Conservation (phyloP, 106 monocot genomes). For the Dendrobium catenatum region DNA sequence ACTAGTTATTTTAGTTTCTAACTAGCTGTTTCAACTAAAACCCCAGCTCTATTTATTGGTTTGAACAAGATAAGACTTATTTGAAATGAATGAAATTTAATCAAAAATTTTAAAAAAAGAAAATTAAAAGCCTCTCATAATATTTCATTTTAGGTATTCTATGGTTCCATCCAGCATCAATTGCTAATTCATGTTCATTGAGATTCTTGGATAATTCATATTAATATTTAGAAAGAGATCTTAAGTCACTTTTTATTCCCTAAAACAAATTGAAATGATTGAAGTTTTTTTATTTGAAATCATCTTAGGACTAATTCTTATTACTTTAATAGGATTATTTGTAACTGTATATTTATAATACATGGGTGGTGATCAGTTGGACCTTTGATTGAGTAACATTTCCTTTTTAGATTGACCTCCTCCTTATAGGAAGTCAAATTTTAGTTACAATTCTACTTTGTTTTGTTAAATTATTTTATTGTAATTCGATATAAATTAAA, state of each 20-base stretch:
- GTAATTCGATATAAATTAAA: too few species aligned
- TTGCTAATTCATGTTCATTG: too few species aligned
- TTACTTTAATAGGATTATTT: not conserved
- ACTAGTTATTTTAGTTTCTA: conserved; percentile 5
- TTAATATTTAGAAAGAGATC: not conserved
- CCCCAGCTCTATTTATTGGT: conserved; percentile 15
- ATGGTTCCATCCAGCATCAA: not conserved
- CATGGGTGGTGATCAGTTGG: too few species aligned
- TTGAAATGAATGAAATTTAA: conserved; percentile 1
- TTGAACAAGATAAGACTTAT: conserved; percentile 1
- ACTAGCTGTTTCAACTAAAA: conserved; percentile 18
- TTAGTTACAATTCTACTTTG: too few species aligned
- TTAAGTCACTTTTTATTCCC: not conserved
- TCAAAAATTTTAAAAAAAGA: not conserved
- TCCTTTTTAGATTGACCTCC: too few species aligned
- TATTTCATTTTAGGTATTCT: not conserved
- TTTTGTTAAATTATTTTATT: too few species aligned
- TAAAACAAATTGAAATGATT: not conserved
- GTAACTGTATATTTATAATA: not conserved
- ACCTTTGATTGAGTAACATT: too few species aligned
- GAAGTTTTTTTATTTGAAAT: not conserved
- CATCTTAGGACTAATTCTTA: not conserved
- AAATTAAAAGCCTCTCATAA: not conserved
- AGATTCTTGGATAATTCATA: too few species aligned
- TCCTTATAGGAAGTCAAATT: too few species aligned